Base-by-base conservation (phyloP, 306 rosid species). In the Erythrophleum fordii region DNA sequence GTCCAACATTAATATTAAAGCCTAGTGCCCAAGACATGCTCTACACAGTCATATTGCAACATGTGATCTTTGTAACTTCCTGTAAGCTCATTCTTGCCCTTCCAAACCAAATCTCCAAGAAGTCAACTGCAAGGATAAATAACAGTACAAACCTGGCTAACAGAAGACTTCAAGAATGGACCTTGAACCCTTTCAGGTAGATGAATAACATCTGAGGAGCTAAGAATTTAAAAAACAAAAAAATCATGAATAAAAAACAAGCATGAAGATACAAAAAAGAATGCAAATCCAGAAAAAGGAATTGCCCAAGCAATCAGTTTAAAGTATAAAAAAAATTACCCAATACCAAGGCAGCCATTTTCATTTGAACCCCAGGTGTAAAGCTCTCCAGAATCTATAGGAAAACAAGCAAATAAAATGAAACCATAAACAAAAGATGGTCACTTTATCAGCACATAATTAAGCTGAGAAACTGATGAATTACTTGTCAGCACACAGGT, bases 361-460 rank as follows among this genome's bases (percentile, higher is more conserved):
- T 95, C 99, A 88, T 95, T 95, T 83, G 99, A 91, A 61, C 99
- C 99, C 99, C 99, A 95, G 74, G 95, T 90, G 79, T 92, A 92
- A 77, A 95, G 88, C 77, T 92, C 95, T 37, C 97, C 97, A 68
- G 86, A 82, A 71, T 84, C 97, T 95, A 76, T 3, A 37, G 64
- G 35, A 72, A 77, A 79, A 65, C 48, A 82, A 51, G 11, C 18
- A 28, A 68, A 59, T 77, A 41, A 11, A 69, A 55, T 17, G 80
- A 88, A 72, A 59, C 59, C 62, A 23, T 83, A 55, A 64, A 73
- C 65, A 53, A 80, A 69, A 23, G 29, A 45, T 73, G 34, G 67
- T 77, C 68, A 56, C 52, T 74, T 71, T 59, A 67, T 75, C 55
- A 76, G 69, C 46, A 44, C 66, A 66, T 34, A 56, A 64, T 62